Base-by-base conservation (phyloP, 768 basidiomycete genomes). In the Zangia roseola region DNA sequence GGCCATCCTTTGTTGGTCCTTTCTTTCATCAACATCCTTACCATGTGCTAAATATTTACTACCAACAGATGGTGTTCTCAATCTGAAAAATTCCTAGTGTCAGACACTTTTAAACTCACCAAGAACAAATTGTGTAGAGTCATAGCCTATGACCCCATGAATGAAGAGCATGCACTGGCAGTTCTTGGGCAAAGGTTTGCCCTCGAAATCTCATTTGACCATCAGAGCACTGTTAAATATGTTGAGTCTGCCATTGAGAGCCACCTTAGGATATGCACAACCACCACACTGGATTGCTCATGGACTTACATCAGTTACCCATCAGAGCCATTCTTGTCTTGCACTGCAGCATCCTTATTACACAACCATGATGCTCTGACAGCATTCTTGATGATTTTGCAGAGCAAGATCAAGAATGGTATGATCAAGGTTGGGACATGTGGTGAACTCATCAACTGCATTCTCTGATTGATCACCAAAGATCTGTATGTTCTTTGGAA, bases 301-400 rank as follows among this genome's bases (percentile, higher is more conserved):
- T 52, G 56, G 43, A 40, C 14, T 8, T 52, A 45, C 20, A 52
- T 49, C 12, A 26, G 33, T 3, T 52, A 49, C 21, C 47, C 54
- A 26, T 57, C 50, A 6, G 54, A 57, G 8, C 41, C 56, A 4
- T 6, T 48, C 19, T 9, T 55, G 1, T 55, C 53, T 14, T 55
- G 44, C 9, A 40, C 38, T 5, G 50, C 54, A 0, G 45, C 50
- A 0, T 19, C 10, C 30, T 13, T 43, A 9, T 26, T 50, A 20
- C 48, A 49, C 17, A 4, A 24, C 10, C 7, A 10, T 5, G 3
- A 13, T 12, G 6, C n/a, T 3, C 25, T 42, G 26, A 2, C 0
- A 3, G 5, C 3, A 2, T 20, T 16, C 10, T 33, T 52, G 30
- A 0, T 2, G 5, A 10, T 30, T 2, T 33, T 56, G 8, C 10